phyloP scores from a whole-genome alignment of 1,284 basidiomycete genomes.

The Sporisorium graminicola region DNA sequence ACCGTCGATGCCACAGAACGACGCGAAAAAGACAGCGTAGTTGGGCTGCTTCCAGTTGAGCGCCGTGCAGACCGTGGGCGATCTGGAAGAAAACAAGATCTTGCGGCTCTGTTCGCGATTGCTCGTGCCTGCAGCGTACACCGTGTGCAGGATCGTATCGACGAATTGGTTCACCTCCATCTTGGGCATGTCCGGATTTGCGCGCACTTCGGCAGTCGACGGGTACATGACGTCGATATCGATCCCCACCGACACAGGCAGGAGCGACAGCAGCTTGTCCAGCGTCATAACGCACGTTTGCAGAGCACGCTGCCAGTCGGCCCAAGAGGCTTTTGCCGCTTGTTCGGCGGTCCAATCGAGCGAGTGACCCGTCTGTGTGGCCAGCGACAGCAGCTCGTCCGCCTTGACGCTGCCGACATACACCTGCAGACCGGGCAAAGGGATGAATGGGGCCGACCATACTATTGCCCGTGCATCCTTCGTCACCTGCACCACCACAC shows the following conservation, averaged over 20 bases:
- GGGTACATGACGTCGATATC: slow-evolving; percentile 67
- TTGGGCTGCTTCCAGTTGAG: slow-evolving; percentile 99
- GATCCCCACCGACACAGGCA: slow-evolving; percentile 60
- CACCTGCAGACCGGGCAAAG: slow-evolving; percentile 80
- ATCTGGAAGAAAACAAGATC: slow-evolving; percentile 64
- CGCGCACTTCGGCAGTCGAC: slow-evolving; percentile 58
- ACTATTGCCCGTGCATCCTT: slow-evolving; percentile 88
- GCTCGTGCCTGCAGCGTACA: slow-evolving; percentile 64
- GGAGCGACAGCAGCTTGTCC: slow-evolving; percentile 57
- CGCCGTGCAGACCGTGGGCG: slow-evolving; percentile 73
- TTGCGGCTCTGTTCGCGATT: slow-evolving; percentile 60
- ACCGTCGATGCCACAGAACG: slow-evolving; percentile 81
- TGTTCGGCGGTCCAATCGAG: slow-evolving; percentile 33
- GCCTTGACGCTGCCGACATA: slow-evolving; percentile 85
- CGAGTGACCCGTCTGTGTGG: slow-evolving; percentile 66
- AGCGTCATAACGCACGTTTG: slow-evolving; percentile 51
- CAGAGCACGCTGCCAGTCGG: slow-evolving; percentile 59
- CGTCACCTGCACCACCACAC: slow-evolving; percentile 90
- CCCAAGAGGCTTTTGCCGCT: slow-evolving; percentile 36
- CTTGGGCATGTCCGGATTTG: slow-evolving; percentile 57
- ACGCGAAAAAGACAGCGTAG: slow-evolving; percentile 94
- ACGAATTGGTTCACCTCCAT: slow-evolving; percentile 67
- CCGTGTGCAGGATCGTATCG: slow-evolving; percentile 66
- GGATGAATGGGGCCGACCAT: slow-evolving; percentile 80
- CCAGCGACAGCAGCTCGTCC: slow-evolving; percentile 81